Base-by-base conservation (phyloP, 2,329 filamentous ascomycete genomes). In the Epichloe gansuensis region DNA sequence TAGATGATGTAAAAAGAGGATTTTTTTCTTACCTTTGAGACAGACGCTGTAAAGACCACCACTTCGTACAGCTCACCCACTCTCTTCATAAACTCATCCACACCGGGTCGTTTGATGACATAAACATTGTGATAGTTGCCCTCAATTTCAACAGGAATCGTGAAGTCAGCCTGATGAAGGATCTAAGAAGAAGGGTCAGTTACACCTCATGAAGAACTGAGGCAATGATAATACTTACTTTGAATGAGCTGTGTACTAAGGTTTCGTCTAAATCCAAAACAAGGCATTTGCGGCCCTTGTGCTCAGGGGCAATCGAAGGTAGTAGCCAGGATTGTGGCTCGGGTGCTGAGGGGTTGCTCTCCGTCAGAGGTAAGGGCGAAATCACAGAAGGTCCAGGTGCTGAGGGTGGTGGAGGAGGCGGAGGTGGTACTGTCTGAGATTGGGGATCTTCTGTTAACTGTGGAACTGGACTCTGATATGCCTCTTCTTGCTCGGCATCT, bases 111-210 rank as follows among this genome's bases (percentile, higher is more conserved):
- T 73, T 98, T 98, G 68, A 98, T 98, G 58, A 98, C 93, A 66
- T 98, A 98, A 51, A 98, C 94, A 63, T 98, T 98, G 71, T 98
- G 93, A 66, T 94, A 97, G 68, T 95, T 94, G 52, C 93, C 93
- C 73, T 98, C 93, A 57, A 98, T 98, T 64, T 98, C 93, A 34
- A 98, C 93, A 0, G 93, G 93, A 65, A 98, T 97, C 5, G 93
- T 98, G 66, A 98, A 97, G 69, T 98, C 93, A 53, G 93, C 93
- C 74, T 97, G 91, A 64, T 97, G 90, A 45, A 98, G 77, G 59
- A 97, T 93, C 90, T 97, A 11, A 31, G 25, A 56, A 53, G 61
- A 23, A 11, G 54, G 8, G 27, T 36, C 13, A 48, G 58, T 43
- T 8, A 57, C 56, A 13, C 17, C 35, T 23, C n/a, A 21, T 23